Evolutionary conservation across 2,329 filamentous ascomycete genomes (phyloP), one percentile per base, ranked within the genome.

Genomic region (Sphaerostilbella broomeana): DNA sequence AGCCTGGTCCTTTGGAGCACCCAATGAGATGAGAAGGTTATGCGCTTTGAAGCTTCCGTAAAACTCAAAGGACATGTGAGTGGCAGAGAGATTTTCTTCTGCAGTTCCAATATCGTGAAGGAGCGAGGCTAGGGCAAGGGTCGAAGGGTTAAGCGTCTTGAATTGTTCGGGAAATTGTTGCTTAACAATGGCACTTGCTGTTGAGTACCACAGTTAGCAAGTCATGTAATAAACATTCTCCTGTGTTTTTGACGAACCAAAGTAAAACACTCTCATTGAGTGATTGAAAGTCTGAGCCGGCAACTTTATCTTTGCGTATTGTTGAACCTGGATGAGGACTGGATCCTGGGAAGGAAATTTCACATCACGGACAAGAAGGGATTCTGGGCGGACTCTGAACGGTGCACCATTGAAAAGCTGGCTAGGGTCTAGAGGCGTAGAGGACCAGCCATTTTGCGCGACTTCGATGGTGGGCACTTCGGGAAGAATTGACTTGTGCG

Each of bases 61-160:
- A 51, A 82, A 84, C 49, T 87, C 83, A 53, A 87, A 88, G 8
- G 76, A 83, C 51, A 87, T 64, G 17, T 67, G 68, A 0, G 82
- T 86, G 1, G 64, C 57, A 0, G 59, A 52, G 17, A 81, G 58
- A 54, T 82, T 74, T n/a, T 69, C 62, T 4, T 67, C 55, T 0
- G 79, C 77, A 0, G 79, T 84, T 17, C 81, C 83, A 46, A 87
- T 81, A 60, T 88, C 84, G 56, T 89, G 84, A 4, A 88, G 69
- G 3, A 88, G 66, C 45, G 73, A 79, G 2, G 80, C 68, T 1
- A 88, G 59, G 36, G 80, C 76, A n/a, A 67, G 63, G 2, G 72
- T 72, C 0, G 61, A 60, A 2, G 58, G 51, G 1, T 66, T 71
- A 6, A 72, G 45, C 6, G 44, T 43, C 1, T 38, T 29, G 1